Evolutionary conservation across 2,329 filamentous ascomycete species (phyloP), one percentile per base, ranked within the genome.

Genomic region (Fusarium napiforme): DNA sequence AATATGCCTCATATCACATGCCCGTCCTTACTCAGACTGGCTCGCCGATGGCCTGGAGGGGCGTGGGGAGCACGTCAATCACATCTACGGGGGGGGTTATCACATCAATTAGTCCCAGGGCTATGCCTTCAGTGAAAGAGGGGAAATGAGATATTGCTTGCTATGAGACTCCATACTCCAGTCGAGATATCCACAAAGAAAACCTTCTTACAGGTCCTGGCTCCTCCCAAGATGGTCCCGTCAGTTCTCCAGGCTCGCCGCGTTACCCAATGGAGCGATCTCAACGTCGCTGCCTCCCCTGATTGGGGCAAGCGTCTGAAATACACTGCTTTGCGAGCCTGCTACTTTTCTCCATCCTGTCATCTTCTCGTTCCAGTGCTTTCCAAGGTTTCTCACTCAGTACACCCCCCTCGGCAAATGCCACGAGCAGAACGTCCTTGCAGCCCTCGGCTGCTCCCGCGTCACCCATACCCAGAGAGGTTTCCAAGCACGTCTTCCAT

Each of bases 251-350:
- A 57, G 55, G 49, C 67, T 66, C 67, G 71, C 56, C 72, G 67
- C 66, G 62, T 78, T 77, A 72, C 78, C 79, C 61, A 72, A 82
- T 79, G 72, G 74, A 81, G 81, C 77, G 77, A 69, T 69, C 69
- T 75, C 69, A 67, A 67, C 58, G 49, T 73, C 49, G 70, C 76
- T 78, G 60, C 73, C 68, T 69, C 77, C 80, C 78, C 78, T 75
- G 72, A 81, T 79, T 74, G 74, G 81, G 80, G 74, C 74, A 82
- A 78, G 80, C 80, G 76, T 72, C 73, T 74, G 49, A 64, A 73
- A 73, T 74, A 76, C 69, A 78, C 64, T 74, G 55, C 49, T 61
- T 58, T 74, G 56, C 62, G 50, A 75, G 63, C 36, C 69, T 63
- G 59, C 64, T 70, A 60, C 45, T 59, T 39, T 74, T 50, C 71